Evolutionary conservation across 768 basidiomycete species (phyloP), one percentile per base, ranked within the genome.

Genomic region (Leccinum disarticulatum): DNA sequence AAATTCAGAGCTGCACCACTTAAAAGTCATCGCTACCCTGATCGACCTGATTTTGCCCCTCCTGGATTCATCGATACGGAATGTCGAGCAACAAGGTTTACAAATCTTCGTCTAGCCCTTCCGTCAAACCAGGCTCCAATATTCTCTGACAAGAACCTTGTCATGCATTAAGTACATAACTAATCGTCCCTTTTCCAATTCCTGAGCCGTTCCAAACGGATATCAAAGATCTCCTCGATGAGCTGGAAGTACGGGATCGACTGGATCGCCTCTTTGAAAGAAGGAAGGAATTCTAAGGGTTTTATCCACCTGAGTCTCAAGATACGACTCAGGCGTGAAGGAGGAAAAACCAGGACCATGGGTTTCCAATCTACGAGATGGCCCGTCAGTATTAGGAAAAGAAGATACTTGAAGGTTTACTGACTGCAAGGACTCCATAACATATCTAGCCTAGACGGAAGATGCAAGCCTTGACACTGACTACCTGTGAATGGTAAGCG

Each of bases 91-190:
- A 25, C 47, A 27, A 25, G 22, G 7, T 13, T 48, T 15, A 48
- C 8, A 22, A 25, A 19, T 27, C 58, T 11, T 4, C 6, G 11
- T 2, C 33, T 35, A 13, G 33, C 33, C 53, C 19, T 52, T n/a
- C 17, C 17, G 7, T 60, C 49, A n/a, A 64, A 67, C 66, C 66
- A 66, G 17, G 48, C 30, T 14, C 52, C 59, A 22, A 64, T 14
- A 10, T 46, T 57, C 17, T 57, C 59, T 33, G 57, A 61, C 30
- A 67, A 35, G 30, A 77, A 47, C 52, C 59, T 58, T 4, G 41
- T 53, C 53, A 77, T 66, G 56, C 75, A 76, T 1, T 53, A 22
- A 57, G 63, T 59, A 59, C 76, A 77, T n/a, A 76, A 17, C 66
- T 72, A 72, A 30, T 74, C 70, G 17, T 64, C 63, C 46, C 67